A percentile compares a stretch with the other conserved stretches of the same genome.
Evolutionary conservation across 352 stramenopile genomes (phyloP).

Genomic region (Pythium sukuiense): DNA sequence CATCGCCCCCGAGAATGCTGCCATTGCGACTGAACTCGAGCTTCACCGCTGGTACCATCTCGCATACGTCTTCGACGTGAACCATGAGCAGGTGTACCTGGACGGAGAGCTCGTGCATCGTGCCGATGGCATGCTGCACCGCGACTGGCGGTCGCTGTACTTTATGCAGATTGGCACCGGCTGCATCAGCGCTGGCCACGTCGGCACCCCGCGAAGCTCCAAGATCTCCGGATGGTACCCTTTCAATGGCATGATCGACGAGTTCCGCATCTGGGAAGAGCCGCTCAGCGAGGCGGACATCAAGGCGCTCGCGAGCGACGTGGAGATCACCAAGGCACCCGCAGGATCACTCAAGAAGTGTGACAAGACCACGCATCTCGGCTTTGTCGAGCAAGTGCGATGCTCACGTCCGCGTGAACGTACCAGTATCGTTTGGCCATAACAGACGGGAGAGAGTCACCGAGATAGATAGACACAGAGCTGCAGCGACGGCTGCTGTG

Average conservation of each 20-base stretch:
- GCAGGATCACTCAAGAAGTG: not conserved
- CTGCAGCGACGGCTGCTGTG: not conserved
- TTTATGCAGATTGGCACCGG: constrained; percentile 27
- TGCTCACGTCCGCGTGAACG: constrained; percentile 26
- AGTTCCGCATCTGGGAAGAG: constrained; percentile 33
- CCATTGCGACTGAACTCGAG: constrained; percentile 18
- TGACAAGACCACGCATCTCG: constrained; percentile 7
- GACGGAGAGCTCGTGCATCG: constrained; percentile 21
- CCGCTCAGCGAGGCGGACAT: constrained; percentile 15
- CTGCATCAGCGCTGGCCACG: constrained; percentile 12
- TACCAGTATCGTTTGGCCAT: constrained; percentile 13
- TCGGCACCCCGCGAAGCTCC: not conserved
- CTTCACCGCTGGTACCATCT: constrained; percentile 39
- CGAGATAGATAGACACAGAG: not conserved
- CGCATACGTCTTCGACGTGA: constrained; percentile 29
- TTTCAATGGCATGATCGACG: constrained; percentile 37
- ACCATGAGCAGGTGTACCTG: constrained; percentile 28
- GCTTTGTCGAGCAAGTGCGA: constrained; percentile 10
- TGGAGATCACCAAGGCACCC: not conserved
- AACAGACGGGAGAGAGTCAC: not conserved
- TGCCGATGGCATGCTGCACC: not conserved
- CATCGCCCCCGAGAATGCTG: not conserved
- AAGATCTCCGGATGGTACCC: constrained; percentile 27
- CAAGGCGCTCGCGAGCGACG: constrained; percentile 9
- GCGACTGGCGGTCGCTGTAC: constrained; percentile 22